Evolutionary conservation across 2,329 filamentous ascomycete species (phyloP), one percentile per base, ranked within the genome.

Genomic region (Cercospora zeae-maydis): DNA sequence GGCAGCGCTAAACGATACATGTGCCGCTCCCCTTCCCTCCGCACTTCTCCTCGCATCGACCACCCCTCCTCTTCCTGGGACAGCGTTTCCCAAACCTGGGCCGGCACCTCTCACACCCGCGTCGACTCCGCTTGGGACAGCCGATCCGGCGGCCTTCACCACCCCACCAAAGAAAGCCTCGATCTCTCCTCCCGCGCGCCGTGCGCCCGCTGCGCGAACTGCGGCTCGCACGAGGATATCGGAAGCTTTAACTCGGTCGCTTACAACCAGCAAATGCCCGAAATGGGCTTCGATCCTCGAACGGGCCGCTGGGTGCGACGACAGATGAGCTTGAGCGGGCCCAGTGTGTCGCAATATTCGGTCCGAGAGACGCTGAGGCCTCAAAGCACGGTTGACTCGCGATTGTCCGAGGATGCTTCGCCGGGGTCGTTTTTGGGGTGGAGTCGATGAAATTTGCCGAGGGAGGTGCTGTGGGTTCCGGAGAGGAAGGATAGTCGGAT

Each of bases 61-160:
- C 57, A 52, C 24, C 6, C 24, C 24, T 6, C 24, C 8, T 61
- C 59, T 8, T 34, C 52, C 39, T 61, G 59, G 59, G 51, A 39
- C 21, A 39, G 37, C 39, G 30, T 24, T 4, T 56, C 59, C 11
- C 59, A 56, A 27, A 61, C 51, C 7, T 39, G 51, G 42, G 51
- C 27, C 39, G 51, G 51, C 31, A 45, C 39, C 19, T 56, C 59
- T 54, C 59, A 56, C 37, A 61, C 51, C 19, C 51, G 51, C 9
- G 59, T 61, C 30, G 59, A 56, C 30, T 61, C 59, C 13, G 51
- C 59, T 8, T 61, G 52, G 51, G 59, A 36, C n/a, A 37, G 52
- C 57, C 45, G 57, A 11, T 51, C 57, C 37, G 45, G 45, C 39
- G 33, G 4, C 21, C 11, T 31, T 13, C 42, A 51, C 11, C 10